These are phyloP conservation scores for Aethionema arabicum DNA, from an alignment of 345 rosid species.

Conservation along the genomic window DNA sequence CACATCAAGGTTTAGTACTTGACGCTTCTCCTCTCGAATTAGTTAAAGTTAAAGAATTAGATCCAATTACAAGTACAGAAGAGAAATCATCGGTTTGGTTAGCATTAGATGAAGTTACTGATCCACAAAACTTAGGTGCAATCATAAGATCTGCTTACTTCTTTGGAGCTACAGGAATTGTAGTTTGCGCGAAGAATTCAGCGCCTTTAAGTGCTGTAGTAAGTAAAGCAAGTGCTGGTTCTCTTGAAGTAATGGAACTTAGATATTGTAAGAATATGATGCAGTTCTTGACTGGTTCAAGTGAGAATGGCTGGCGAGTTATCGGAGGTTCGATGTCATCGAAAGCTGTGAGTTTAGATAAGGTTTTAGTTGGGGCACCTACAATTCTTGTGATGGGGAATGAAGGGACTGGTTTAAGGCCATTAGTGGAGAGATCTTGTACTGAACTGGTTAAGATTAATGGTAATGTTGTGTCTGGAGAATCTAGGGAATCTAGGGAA, in stretches of 20 bases:
- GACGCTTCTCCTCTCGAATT: constrained; percentile 89
- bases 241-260: constrained; percentile 90
- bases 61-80: constrained; percentile 49
- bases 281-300: constrained; percentile 81
- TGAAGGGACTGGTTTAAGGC: constrained; percentile 93
- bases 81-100: constrained; percentile 76
- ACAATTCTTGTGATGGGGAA: constrained; percentile 94
- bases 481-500: constrained; percentile 30
- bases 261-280: constrained; percentile 97
- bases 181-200: constrained; percentile 88
- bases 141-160: constrained; percentile 94
- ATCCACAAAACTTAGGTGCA: constrained; percentile 94
- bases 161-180: constrained; percentile 90
- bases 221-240: constrained; percentile 98
- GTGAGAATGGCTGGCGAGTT: constrained; percentile 95
- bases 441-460: constrained; percentile 71
- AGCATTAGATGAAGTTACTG: constrained; percentile 89
- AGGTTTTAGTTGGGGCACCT: constrained; percentile 61
- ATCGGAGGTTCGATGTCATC: constrained; percentile 84
- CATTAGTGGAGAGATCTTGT: constrained; percentile 94
- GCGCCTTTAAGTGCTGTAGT: constrained; percentile 94
- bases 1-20: constrained; percentile 90
- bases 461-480: constrained; percentile 59
- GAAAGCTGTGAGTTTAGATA: constrained; percentile 63
- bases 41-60: constrained; percentile 74